These are phyloP conservation scores for Rhododendron williamsianum DNA, from an alignment of 148 eudicot genomes.

Conservation along the genomic window DNA sequence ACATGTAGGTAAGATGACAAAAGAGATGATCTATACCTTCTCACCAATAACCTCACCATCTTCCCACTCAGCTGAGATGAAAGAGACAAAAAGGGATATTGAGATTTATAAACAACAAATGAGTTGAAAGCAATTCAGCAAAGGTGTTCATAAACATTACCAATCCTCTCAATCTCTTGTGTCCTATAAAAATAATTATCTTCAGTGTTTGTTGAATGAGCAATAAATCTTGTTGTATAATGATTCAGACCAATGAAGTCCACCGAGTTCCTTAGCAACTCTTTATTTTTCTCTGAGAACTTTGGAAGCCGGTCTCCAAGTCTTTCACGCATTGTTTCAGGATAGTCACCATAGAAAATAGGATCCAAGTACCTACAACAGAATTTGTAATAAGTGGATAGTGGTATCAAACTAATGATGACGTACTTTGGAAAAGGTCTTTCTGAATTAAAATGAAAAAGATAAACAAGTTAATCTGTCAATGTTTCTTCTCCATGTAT, in stretches of 20 bases:
- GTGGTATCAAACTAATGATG: not conserved
- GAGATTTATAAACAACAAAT: not conserved
- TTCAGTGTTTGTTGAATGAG: conserved; percentile 37
- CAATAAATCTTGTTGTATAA: conserved; percentile 68
- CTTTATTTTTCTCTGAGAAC: conserved; percentile 55
- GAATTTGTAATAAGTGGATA: not conserved
- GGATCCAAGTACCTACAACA: conserved; percentile 70
- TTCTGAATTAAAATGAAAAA: not conserved
- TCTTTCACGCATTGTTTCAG: conserved; percentile 60
- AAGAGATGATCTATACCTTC: conserved; percentile 39
- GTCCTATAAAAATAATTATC: conserved; percentile 39
- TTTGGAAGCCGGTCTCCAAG: conserved; percentile 60
- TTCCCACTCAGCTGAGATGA: conserved; percentile 69
- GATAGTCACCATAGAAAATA: conserved; percentile 70
- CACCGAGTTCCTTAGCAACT: conserved; percentile 44
- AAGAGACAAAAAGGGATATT: conserved; percentile 9
- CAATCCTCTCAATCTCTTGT: conserved; percentile 61
- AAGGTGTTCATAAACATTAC: conserved; percentile 28
- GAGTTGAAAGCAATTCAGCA: not conserved
- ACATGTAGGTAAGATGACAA: not conserved
- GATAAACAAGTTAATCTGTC: not conserved
- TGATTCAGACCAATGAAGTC: conserved; percentile 79
- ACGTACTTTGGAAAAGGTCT: not conserved
- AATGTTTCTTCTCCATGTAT: not conserved
- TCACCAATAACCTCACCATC: conserved; percentile 67